Evolutionary conservation across 2,329 filamentous ascomycete genomes (phyloP), one percentile per base, ranked within the genome.

Genomic region (Colletotrichum noveboracense): DNA sequence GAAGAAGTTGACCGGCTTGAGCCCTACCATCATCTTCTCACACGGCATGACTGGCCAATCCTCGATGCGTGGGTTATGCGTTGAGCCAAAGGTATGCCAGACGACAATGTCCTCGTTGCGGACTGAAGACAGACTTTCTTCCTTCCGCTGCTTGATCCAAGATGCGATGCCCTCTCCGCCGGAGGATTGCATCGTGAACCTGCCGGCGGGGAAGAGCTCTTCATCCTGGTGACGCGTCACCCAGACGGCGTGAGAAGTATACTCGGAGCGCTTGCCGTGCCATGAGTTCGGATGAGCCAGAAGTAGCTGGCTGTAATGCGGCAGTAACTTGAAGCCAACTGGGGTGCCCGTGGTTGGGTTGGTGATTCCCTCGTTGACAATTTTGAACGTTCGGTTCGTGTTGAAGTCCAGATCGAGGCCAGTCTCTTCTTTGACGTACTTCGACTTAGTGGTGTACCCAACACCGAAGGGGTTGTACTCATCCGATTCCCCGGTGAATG

Each of bases 21-120:
- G 80, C 0, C 83, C 82, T 0, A 91, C 88, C 72, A 84, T 84
- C 78, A 91, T 84, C 70, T 85, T 88, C 80, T 94, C 92, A 76
- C 86, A 88, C 0, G 92, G 92, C 93, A 94, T 94, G 7, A 93
- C 91, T 0, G 92, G 92, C 86, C 93, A 94, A 79, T 94, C 92
- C 78, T 94, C 92, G 13, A 90, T 88, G 1, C 92, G 86, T 0
- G 92, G 91, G 28, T 93, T 90, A 77, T 94, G 92, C 38, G 93
- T 94, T 30, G 93, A 89, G 21, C 92, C 86, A 79, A 88, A 89
- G 5, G 90, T 89, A 21, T 91, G 87, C 89, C 89, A 92, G 6
- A 92, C 83, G 2, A 92, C 89, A 55, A 91, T 86, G 56, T 91
- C 88, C 24, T 87, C 83, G 74, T 92, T 77, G 65, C 84, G 77